Percentiles rank a stretch among this genome's conserved stretches.
Conservation (phyloP, 192 early-diverging fungal genomes). For the Jimgerdemannia flammicorona region DNA sequence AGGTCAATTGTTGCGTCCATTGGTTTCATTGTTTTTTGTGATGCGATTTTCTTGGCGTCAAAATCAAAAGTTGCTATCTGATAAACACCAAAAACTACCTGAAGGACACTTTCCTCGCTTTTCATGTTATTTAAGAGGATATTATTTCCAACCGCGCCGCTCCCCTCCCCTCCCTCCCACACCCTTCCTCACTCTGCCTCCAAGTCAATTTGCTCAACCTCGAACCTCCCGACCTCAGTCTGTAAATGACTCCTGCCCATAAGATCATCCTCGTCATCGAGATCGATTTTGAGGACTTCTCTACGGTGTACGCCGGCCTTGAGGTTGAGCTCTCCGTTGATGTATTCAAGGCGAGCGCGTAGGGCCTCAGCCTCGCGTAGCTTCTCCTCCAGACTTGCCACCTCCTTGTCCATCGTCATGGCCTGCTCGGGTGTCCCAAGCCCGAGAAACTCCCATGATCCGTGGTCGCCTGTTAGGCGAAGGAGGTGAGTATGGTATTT, state of each 20-base stretch:
- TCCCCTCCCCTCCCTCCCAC: not conserved
- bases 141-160: too few relatives aligned
- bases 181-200: not conserved
- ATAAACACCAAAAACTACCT: too few relatives aligned
- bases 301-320: constrained; percentile 26
- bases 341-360: constrained; percentile 39
- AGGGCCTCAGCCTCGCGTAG: constrained; percentile 45
- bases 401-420: constrained; percentile 85
- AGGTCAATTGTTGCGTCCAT: too few relatives aligned
- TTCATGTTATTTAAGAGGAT: too few relatives aligned
- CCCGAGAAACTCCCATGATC: constrained; percentile 73
- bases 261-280: constrained; percentile 5
- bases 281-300: too few relatives aligned
- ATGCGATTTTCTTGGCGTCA: too few relatives aligned
- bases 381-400: constrained; percentile 60
- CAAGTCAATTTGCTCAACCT: not conserved
- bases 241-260: not conserved
- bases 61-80: too few relatives aligned
- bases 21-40: too few relatives aligned
- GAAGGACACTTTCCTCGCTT: too few relatives aligned
- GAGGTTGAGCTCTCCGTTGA: constrained; percentile 52
- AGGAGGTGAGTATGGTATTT: constrained; percentile 95
- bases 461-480: constrained; percentile 89
- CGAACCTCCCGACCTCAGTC: not conserved
- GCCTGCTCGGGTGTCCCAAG: constrained; percentile 79